Conservation (phyloP, 1,284 basidiomycete genomes). For the Boletus coffeatus region DNA sequence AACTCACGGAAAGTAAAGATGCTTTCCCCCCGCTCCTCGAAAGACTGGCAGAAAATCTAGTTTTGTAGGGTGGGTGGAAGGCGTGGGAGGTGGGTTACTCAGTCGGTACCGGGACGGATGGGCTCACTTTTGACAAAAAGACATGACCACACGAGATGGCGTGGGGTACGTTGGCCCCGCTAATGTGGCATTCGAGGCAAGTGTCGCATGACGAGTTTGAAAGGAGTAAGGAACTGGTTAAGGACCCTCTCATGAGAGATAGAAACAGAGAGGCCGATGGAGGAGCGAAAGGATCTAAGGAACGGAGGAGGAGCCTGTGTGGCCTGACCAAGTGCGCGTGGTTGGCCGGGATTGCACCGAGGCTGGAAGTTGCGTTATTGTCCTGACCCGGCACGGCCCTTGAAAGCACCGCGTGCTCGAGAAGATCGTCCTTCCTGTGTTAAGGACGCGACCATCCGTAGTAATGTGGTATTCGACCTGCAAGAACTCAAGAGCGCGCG, state of each 20-base stretch:
- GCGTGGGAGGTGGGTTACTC: too few species aligned
- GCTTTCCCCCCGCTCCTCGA: constrained; percentile 75
- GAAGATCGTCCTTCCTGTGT: too few species aligned
- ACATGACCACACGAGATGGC: constrained; percentile 42
- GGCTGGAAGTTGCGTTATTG: too few species aligned
- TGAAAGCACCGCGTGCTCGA: too few species aligned
- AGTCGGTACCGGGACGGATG: not conserved
- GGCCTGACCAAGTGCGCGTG: constrained; percentile 31
- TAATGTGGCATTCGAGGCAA: constrained; percentile 40
- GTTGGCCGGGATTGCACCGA: constrained; percentile 14
- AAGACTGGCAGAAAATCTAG: constrained; percentile 68
- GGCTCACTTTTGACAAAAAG: constrained; percentile 36
- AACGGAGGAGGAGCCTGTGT: constrained; percentile 14
- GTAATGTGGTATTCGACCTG: too few species aligned
- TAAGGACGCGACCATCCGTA: too few species aligned
- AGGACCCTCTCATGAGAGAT: constrained; percentile 24
- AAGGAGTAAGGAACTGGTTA: constrained; percentile 28
- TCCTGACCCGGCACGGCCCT: too few species aligned
- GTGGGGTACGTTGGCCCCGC: constrained; percentile 33
- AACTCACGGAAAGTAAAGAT: constrained; percentile 70
- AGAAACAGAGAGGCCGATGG: constrained; percentile 1
- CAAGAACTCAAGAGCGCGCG: too few species aligned
- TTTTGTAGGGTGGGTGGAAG: constrained; percentile 66
- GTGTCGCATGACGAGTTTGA: constrained; percentile 43
- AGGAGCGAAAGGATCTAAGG: constrained; percentile 20